Evolutionary conservation across 1,284 basidiomycete genomes (phyloP), one percentile per base, ranked within the genome.

Genomic region (Microbotryum saponariae): DNA sequence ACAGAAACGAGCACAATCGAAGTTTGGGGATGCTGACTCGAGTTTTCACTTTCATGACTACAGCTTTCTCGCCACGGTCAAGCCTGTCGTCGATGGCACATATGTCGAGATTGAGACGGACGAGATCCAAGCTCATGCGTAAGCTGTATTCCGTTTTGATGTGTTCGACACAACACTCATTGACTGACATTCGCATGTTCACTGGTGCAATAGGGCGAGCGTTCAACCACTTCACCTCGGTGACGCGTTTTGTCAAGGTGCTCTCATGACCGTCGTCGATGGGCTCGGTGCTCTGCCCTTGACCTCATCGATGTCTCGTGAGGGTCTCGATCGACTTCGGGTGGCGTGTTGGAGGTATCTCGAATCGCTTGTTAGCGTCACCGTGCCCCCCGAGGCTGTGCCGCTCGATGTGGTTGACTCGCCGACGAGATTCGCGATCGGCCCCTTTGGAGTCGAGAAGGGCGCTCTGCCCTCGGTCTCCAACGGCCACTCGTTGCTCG

Each of bases 401-500:
- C 54, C 63, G 7, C 63, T 69, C 51, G 60, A 65, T 45, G 66
- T 69, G n/a, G 10, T 45, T 18, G 65, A 69, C 23, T 20, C 49
- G 29, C 48, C 45, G 76, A 73, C 62, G 68, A 49, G 59, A 3
- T 73, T 92, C 56, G 82, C 81, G 51, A 79, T 97, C 49, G 91
- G 91, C 23, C 80, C 84, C 0, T 98, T 96, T 74, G 77, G 81
- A 6, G 80, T 97, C 33, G 74, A 79, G 7, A 83, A 82, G 68
- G 91, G 90, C 10, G 75, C 80, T 1, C 70, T 73, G 1, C 66
- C 77, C 0, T 63, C 72, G 3, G 57, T 64, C 14, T 33, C 54
- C 42, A 70, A 72, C 37, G 66, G 73, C 2, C 97, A 97, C 81
- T 90, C 87, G 71, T 82, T 97, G 54, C 80, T 85, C 54, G 93